phyloP scores from a whole-genome alignment of 345 rosid genomes.

The Angophora floribunda region DNA sequence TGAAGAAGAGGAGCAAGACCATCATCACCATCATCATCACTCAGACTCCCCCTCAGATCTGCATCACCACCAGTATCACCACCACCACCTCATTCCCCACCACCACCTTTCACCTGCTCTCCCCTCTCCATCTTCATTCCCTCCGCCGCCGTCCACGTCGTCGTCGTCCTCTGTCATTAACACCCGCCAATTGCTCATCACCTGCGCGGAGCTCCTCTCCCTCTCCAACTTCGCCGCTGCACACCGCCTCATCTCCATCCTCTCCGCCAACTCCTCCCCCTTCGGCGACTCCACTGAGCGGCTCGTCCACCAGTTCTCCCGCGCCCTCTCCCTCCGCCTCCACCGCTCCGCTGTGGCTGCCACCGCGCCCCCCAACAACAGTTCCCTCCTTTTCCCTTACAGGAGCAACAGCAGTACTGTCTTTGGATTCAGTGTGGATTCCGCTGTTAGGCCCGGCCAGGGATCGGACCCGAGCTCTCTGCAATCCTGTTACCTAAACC shows the following conservation, averaged over 20 bases:
- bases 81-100: not conserved
- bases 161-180: conserved; percentile 25
- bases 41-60: conserved; percentile 20
- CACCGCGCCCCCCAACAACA: not conserved
- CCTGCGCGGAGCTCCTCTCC: conserved; percentile 58
- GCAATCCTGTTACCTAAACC: conserved; percentile 71
- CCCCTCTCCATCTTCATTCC: not conserved
- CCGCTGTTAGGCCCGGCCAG: not conserved
- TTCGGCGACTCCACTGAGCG: conserved; percentile 77
- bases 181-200: conserved; percentile 64
- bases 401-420: not conserved
- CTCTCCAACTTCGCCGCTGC: conserved; percentile 73
- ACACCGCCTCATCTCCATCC: conserved; percentile 44
- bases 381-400: not conserved
- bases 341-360: conserved; percentile 10
- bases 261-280: conserved; percentile 55
- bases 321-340: conserved; percentile 72
- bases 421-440: not conserved
- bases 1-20: not conserved
- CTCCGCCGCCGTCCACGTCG: conserved; percentile 1
- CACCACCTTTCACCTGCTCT: not conserved
- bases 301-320: conserved; percentile 58
- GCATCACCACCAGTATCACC: conserved; percentile 3
- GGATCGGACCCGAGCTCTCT: conserved; percentile 4
- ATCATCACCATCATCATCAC: not conserved